phyloP scores from a whole-genome alignment of 2,329 filamentous ascomycete genomes.

The Neofusicoccum parvum region DNA sequence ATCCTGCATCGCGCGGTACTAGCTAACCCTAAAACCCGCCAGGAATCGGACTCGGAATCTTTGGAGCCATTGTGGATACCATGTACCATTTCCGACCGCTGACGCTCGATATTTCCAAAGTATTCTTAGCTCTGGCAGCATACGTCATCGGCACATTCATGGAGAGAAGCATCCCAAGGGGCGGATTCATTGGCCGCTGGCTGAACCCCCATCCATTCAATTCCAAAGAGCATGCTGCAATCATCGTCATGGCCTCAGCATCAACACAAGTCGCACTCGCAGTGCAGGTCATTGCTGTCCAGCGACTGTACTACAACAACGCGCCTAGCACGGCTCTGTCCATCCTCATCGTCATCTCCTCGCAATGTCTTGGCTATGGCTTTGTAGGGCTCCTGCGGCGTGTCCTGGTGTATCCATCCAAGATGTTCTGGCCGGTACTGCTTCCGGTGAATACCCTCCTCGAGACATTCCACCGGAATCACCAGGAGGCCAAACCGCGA shows the following conservation, averaged over 20 bases:
- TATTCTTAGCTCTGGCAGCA: conserved; percentile 49
- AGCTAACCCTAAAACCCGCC: not conserved
- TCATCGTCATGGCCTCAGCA: conserved; percentile 25
- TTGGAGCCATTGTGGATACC: not conserved
- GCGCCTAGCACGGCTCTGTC: not conserved
- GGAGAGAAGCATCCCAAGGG: conserved; percentile 39
- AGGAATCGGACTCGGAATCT: not conserved
- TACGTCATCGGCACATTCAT: conserved; percentile 48
- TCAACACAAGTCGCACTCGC: conserved; percentile 21
- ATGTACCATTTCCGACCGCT: conserved; percentile 55
- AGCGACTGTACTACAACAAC: conserved; percentile 22
- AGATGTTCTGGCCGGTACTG: conserved; percentile 23
- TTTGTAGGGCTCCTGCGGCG: conserved; percentile 23
- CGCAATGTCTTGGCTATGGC: conserved; percentile 24
- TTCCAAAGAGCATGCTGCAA: conserved; percentile 37
- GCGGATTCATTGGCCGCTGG: conserved; percentile 33
- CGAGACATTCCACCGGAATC: conserved; percentile 9
- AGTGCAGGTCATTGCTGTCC: conserved; percentile 20
- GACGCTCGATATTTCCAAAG: conserved; percentile 46
- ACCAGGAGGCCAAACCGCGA: conserved; percentile 18
- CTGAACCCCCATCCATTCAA: conserved; percentile 45
- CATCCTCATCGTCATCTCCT: conserved; percentile 22
- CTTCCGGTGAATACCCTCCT: conserved; percentile 22
- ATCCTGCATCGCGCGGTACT: not conserved
- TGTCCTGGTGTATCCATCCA: conserved; percentile 22